These are phyloP conservation scores for Funneliformis geosporum DNA, from an alignment of 192 early-diverging fungal species.

Conservation along the genomic window DNA sequence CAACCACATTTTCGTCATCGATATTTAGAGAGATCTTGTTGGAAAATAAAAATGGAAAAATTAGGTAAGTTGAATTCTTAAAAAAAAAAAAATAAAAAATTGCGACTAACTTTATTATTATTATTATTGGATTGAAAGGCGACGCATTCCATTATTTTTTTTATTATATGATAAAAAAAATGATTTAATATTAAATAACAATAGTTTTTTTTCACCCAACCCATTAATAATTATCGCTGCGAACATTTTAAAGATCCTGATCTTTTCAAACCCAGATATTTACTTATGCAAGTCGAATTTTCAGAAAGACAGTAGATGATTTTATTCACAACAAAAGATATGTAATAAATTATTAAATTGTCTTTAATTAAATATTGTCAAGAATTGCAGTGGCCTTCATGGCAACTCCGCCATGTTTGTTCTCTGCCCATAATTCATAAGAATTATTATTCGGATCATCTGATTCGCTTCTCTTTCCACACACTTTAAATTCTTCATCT, in stretches of 20 bases:
- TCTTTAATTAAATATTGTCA: not conserved
- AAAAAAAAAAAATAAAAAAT: not conserved
- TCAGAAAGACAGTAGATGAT: no score
- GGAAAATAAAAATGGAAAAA: constrained; percentile 67
- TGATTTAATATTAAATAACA: not conserved
- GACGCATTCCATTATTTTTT: constrained; percentile 82
- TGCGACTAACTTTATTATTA: not conserved
- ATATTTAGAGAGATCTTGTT: constrained; percentile 67
- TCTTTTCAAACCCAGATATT: no score
- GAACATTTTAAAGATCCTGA: no score
- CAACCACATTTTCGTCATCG: constrained; percentile 86
- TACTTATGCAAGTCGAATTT: no score
- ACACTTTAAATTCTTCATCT: constrained; percentile 56
- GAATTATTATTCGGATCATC: constrained; percentile 37
- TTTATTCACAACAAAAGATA: no score
- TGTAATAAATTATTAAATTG: no score
- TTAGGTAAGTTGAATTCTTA: constrained; percentile 30
- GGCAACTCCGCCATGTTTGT: constrained; percentile 63
- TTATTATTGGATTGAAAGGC: constrained; percentile 36
- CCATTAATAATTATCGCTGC: no score
- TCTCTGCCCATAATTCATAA: constrained; percentile 74
- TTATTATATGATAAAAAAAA: constrained; percentile 51
- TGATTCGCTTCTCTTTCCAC: constrained; percentile 44
- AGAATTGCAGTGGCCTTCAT: constrained; percentile 66
- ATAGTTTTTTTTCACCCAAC: no score